Conservation (phyloP, 192 early-diverging fungal genomes). For the Rhizophagus sp. region DNA sequence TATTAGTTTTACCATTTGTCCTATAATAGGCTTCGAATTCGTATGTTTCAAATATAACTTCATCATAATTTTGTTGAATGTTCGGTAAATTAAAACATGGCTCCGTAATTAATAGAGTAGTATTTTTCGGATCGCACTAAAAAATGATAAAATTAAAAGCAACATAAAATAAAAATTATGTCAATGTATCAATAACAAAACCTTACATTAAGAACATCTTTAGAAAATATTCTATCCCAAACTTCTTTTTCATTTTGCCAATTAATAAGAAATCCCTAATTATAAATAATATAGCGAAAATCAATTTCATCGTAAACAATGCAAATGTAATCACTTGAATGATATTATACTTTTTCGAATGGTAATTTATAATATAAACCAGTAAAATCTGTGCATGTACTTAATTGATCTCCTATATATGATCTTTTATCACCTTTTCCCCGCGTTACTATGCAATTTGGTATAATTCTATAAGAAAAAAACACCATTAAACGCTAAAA, state of each 20-base stretch:
- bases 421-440: constrained; percentile 53
- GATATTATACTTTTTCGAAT: constrained; percentile 66
- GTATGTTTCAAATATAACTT: constrained; percentile 87
- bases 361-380: constrained; percentile 72
- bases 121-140: constrained; percentile 61
- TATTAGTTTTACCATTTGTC: constrained; percentile 32
- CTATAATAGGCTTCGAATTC: constrained; percentile 59
- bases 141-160: neutral
- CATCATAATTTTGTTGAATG: constrained; percentile 71
- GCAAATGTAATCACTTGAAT: neutral
- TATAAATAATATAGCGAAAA: neutral
- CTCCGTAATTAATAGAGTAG: constrained; percentile 69
- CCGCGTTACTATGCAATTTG: constrained; percentile 61
- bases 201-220: constrained; percentile 63
- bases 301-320: neutral
- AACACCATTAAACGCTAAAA: neutral
- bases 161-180: neutral
- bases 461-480: constrained; percentile 40
- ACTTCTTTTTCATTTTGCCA: constrained; percentile 80
- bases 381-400: constrained; percentile 64
- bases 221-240: constrained; percentile 77
- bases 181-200: neutral
- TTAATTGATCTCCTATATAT: constrained; percentile 72
- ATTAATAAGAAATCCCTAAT: constrained; percentile 66
- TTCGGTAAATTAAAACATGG: constrained; percentile 78